Evolutionary conservation across 2,329 filamentous ascomycete species (phyloP), one percentile per base, ranked within the genome.

Genomic region (Lachnellula cervina): DNA sequence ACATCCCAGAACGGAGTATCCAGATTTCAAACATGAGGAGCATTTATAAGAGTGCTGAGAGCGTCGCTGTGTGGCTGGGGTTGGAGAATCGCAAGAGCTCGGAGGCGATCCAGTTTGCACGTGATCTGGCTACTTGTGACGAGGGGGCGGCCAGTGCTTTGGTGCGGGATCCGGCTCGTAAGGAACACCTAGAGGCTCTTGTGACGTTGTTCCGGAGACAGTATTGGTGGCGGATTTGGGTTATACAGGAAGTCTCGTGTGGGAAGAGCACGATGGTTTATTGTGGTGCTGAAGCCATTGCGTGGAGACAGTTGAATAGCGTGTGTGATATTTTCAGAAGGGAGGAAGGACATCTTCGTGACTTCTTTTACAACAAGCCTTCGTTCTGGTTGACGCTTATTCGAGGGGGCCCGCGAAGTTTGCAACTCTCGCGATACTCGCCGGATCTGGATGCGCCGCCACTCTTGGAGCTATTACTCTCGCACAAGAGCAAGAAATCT

Each of bases 161-260:
- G 16, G 23, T 68, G 1, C 42, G 45, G 37, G 59, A 59, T 19
- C 57, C 56, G 2, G 40, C 25, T 16, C 51, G 25, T 34, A 49
- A 49, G 32, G 54, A 52, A 9, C 14, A 54, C 67, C 68, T 74
- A 46, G 48, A 57, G 3, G 63, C 69, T 0, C 49, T 76, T 0
- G 58, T 72, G 2, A 53, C 59, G 6, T 57, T 76, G 2, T 74
- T 76, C 64, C 63, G 71, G 49, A 62, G 73, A 8, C 61, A 64
- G 2, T 77, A 74, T 68, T 74, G 74, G 56, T 71, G 67, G 44
- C 63, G 73, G 4, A 68, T 73, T 0, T 76, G 74, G 74, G 70
- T 76, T 1, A 68, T 77, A 0, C 74, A 77, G 58, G 74, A 76
- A 58, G 69, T 76, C 14, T 68, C 70, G 0, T 64, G 73, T 25